phyloP scores from a whole-genome alignment of 352 stramenopile species.

The Phytophthora pseudosyringae region DNA sequence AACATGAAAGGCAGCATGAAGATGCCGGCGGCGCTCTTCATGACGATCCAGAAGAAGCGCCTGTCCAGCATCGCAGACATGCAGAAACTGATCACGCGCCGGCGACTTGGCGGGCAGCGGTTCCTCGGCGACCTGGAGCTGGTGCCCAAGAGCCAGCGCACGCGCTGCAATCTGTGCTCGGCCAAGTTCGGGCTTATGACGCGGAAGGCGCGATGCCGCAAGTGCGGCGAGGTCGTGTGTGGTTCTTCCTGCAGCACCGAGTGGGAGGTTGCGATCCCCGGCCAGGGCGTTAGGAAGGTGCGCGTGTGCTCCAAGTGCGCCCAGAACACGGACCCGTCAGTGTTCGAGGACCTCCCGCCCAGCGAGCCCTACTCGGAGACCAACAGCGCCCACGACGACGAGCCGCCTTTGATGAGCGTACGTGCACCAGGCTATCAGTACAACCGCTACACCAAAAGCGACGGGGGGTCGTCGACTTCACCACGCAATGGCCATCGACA shows the following conservation, averaged over 20 bases:
- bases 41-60: conserved; percentile 62
- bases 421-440: conserved; percentile 41
- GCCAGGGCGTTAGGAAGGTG: conserved; percentile 53
- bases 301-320: conserved; percentile 68
- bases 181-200: conserved; percentile 66
- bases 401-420: conserved; percentile 33
- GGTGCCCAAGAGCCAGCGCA: conserved; percentile 60
- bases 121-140: conserved; percentile 78
- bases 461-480: conserved; percentile 22
- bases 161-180: conserved; percentile 64
- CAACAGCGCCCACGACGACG: conserved; percentile 40
- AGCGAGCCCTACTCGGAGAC: conserved; percentile 43
- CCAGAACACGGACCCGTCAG: conserved; percentile 36
- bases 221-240: conserved; percentile 81
- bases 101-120: conserved; percentile 51
- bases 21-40: conserved; percentile 52
- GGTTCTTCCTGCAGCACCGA: conserved; percentile 56
- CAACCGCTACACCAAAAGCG: conserved; percentile 30
- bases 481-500: conserved; percentile 5
- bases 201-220: conserved; percentile 70
- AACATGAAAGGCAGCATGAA: conserved; percentile 69
- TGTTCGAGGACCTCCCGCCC: conserved; percentile 31
- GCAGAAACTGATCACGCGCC: conserved; percentile 54
- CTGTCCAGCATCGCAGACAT: conserved; percentile 55
- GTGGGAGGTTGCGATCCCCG: conserved; percentile 59